phyloP scores from a whole-genome alignment of 257 asterid species.

The Lycium ferocissimum region DNA sequence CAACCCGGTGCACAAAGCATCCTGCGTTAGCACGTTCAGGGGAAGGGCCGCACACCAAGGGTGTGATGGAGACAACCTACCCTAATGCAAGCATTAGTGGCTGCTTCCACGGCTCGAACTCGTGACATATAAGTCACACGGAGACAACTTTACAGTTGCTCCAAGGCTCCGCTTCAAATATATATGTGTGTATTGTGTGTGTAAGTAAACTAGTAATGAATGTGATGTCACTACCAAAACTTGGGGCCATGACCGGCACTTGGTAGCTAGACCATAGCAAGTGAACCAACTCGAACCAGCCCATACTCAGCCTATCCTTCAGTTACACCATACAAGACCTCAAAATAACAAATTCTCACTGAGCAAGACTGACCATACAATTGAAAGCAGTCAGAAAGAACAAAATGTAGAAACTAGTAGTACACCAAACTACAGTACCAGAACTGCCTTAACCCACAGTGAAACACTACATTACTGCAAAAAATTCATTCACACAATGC shows the following conservation, averaged over 20 bases:
- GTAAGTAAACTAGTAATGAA: background rate
- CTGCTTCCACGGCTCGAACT: too few relatives aligned
- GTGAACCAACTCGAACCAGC: background rate
- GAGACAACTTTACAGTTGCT: too few relatives aligned
- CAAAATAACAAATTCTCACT: background rate
- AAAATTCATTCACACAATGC: background rate
- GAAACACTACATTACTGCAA: background rate
- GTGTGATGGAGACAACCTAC: too few relatives aligned
- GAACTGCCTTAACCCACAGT: background rate
- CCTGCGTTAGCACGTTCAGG: too few relatives aligned
- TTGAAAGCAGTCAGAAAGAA: conserved; percentile 4
- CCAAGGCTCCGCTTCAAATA: too few relatives aligned
- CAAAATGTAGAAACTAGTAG: background rate
- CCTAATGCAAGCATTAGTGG: too few relatives aligned
- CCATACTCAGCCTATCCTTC: background rate
- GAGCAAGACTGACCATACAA: background rate
- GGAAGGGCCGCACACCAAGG: too few relatives aligned
- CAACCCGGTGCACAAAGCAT: too few relatives aligned
- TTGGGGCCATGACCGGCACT: background rate
- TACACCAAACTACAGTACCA: background rate
- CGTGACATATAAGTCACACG: too few relatives aligned
- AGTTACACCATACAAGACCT: background rate
- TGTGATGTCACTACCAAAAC: conserved; percentile 18
- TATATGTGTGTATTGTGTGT: background rate
- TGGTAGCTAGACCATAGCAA: background rate